Evolutionary conservation across 768 basidiomycete species (phyloP), one percentile per base, ranked within the genome.

Genomic region (Tricholoma bakamatsutake): DNA sequence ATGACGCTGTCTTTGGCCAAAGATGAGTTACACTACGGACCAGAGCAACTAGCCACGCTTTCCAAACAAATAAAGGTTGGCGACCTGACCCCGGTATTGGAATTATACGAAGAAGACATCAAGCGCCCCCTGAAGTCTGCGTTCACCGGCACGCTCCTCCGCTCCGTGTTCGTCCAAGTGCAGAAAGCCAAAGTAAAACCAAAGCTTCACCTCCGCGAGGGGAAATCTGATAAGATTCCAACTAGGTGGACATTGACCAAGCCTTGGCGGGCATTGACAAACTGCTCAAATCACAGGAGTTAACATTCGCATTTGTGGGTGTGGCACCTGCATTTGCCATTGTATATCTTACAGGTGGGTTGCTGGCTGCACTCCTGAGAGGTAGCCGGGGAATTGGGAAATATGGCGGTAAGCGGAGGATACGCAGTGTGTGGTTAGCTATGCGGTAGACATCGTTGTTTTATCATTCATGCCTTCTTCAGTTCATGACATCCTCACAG

Each of bases 301-400:
- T 97, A 43, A 97, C 93, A 1, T 99, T 99, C 63, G 96, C 90
- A 5, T 98, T 98, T 64, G 93, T 98, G 57, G 95, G 95, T 60
- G 88, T 98, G 13, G 94, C 96, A 0, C 96, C 96, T 8, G 87
- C 89, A 0, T 71, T 98, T 49, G 81, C 87, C 4, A 73, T 98
- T 33, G 80, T 94, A 3, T 95, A 94, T 61, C 74, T 85, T 1
- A 56, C 79, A 2, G 77, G 79, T 13, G 82, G 82, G 8, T 84
- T 80, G 66, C 30, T 87, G 3, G 61, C 72, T 10, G 69, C 71
- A 1, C 55, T 88, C 1, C 82, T 81, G 72, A 70, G 69, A 0
- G 79, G 80, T 6, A 76, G 80, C 1, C 71, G 71, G 28, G 80
- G 79, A 8, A 66, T 70, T 39, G 77, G 79, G 5, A 73, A 70